Evolutionary conservation across 257 asterid genomes (phyloP), one percentile per base, ranked within the genome.

Genomic region (Prunella vulgaris): DNA sequence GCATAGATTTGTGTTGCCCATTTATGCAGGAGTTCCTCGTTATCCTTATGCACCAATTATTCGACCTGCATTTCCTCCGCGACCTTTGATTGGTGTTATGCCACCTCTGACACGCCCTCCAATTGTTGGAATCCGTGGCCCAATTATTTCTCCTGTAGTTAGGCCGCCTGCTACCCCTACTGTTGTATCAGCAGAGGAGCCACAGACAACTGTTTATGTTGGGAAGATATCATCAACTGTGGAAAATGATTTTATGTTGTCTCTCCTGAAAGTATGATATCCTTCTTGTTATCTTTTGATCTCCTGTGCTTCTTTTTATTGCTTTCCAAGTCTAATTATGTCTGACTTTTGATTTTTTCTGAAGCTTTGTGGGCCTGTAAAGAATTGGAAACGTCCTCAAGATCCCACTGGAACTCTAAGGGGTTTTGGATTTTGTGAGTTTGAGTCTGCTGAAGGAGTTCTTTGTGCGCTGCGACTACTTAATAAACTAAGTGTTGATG

Each of bases 381-480:
- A 88, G 89, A 91, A 82, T 86, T 94, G 99, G 99, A 94, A 89
- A 62, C 97, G 97, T 49, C 89, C 96, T 77, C 97, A 94, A 79
- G 94, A 85, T 79, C 96, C 99, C 10, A 78, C 97, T 66, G 99
- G 99, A 77, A 78, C 90, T 74, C 74, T 91, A 40, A 91, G 78
- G 75, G 95, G 97, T 38, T 94, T 91, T 75, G 99, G 99, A 42
- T 87, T 94, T 79, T 94, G 97, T 76, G 99, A 91, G 80, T 94
- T 94, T 77, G 99, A 94, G 76, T 80, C 96, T 69, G 95, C 97
- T 59, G 97, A 91, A 78, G 99, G 97, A 21, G 97, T 94, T 78
- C 90, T 94, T 52, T 95, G 99, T 64, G 97, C 97, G 28, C 59
- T 87, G 60, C 83, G 99, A 51, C 82, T 94, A 51, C 97, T 94